Evolutionary conservation across 768 basidiomycete genomes (phyloP).

Genomic region (Hericium erinaceus): DNA sequence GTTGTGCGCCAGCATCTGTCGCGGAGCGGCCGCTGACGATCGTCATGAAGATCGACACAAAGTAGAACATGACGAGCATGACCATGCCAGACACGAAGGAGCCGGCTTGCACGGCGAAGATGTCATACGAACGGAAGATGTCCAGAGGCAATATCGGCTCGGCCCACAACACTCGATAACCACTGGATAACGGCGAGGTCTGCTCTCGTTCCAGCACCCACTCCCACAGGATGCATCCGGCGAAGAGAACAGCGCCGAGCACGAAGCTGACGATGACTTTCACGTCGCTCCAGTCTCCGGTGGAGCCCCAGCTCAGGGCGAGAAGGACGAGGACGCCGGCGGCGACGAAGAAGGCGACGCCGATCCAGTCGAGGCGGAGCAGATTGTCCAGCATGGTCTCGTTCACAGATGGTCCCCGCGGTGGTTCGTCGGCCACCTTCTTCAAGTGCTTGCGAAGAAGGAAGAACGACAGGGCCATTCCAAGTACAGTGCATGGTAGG

Average conservation of each 20-base stretch:
- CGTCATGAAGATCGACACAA: slow-evolving; percentile 42
- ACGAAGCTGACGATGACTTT: slow-evolving; percentile 39
- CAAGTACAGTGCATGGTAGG: slow-evolving; percentile 28
- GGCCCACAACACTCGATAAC: slow-evolving; percentile 14
- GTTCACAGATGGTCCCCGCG: slow-evolving; percentile 3
- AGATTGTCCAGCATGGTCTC: slow-evolving; percentile 12
- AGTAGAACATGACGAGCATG: slow-evolving; percentile 45
- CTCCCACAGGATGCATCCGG: slow-evolving; percentile 35
- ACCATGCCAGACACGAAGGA: slow-evolving; percentile 37
- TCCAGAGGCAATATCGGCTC: slow-evolving; percentile 39
- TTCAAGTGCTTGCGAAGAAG: slow-evolving; percentile 28
- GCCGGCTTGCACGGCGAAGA: slow-evolving; percentile 29
- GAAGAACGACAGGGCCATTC: slow-evolving; percentile 31
- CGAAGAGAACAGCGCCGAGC: slow-evolving; percentile 34
- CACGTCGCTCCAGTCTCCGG: slow-evolving; percentile 29
- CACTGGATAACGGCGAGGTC: not conserved
- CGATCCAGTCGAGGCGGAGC: slow-evolving; percentile 37
- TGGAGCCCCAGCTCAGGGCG: slow-evolving; percentile 43
- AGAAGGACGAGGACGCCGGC: slow-evolving; percentile 39
- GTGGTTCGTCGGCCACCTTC: slow-evolving; percentile 11
- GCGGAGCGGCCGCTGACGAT: slow-evolving; percentile 33
- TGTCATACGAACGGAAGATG: slow-evolving; percentile 33
- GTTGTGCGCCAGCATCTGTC: slow-evolving; percentile 33
- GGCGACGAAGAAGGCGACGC: slow-evolving; percentile 32
- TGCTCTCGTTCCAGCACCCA: slow-evolving; percentile 25